Evolutionary conservation across 2,329 filamentous ascomycete species (phyloP).

Genomic region (Trichoderma simmonsii): DNA sequence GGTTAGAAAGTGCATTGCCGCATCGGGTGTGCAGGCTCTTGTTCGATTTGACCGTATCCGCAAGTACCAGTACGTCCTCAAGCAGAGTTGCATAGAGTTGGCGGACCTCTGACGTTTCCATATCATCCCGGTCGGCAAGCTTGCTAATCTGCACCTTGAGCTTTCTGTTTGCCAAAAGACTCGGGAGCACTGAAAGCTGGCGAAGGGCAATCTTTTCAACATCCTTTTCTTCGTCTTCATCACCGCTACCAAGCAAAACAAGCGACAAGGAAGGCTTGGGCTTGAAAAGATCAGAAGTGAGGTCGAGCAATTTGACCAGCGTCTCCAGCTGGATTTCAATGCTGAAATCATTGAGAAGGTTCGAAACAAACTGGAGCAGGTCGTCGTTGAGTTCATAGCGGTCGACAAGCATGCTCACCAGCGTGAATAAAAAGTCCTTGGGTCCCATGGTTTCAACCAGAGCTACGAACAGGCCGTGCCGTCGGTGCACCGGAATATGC

Average conservation of each 20-base stretch:
- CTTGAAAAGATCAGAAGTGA: constrained; percentile 73
- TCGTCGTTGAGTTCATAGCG: constrained; percentile 76
- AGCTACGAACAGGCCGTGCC: constrained; percentile 78
- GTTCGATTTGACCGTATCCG: constrained; percentile 59
- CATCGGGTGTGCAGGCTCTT: constrained; percentile 56
- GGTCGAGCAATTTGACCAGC: constrained; percentile 70
- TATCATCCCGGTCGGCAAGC: constrained; percentile 59
- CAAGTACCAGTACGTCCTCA: constrained; percentile 62
- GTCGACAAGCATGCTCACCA: constrained; percentile 87
- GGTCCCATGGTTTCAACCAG: constrained; percentile 81
- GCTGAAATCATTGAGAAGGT: constrained; percentile 69
- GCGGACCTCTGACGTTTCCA: constrained; percentile 63
- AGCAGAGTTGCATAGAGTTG: constrained; percentile 67
- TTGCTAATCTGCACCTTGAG: constrained; percentile 54
- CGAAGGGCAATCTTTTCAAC: constrained; percentile 50
- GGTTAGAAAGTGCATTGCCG: constrained; percentile 69
- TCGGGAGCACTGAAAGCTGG: constrained; percentile 55
- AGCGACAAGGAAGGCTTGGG: constrained; percentile 71
- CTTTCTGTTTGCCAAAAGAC: constrained; percentile 56
- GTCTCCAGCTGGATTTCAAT: constrained; percentile 75
- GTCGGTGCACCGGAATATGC: constrained; percentile 85
- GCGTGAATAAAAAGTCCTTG: constrained; percentile 81
- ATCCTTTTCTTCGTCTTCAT: constrained; percentile 47
- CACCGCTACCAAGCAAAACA: constrained; percentile 60
- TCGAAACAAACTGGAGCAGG: constrained; percentile 70